These are phyloP conservation scores for Paulownia fortunei DNA, from an alignment of 257 asterid genomes.

Conservation along the genomic window DNA sequence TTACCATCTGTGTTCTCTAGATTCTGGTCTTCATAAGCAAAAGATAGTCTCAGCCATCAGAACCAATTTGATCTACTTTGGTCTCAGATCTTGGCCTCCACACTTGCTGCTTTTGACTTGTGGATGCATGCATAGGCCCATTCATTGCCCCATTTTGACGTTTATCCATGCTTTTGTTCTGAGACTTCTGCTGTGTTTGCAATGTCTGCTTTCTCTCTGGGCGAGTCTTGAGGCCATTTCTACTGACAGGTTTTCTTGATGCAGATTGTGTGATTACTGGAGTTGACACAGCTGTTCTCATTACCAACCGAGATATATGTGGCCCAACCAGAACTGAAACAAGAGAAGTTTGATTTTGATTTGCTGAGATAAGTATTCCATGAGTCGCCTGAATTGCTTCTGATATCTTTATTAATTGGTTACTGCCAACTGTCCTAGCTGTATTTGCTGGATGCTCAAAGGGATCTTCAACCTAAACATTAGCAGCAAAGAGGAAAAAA, in stretches of 20 bases:
- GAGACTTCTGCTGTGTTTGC: slow-evolving; percentile 39
- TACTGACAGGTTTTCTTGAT: slow-evolving; percentile 24
- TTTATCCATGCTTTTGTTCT: slow-evolving; percentile 29
- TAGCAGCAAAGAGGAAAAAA: slow-evolving; percentile 20
- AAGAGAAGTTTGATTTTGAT: slow-evolving; percentile 42
- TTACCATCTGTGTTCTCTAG: background rate
- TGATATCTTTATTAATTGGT: slow-evolving; percentile 58
- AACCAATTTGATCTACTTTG: slow-evolving; percentile 20
- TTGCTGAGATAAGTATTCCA: slow-evolving; percentile 47
- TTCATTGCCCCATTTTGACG: slow-evolving; percentile 27
- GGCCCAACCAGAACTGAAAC: slow-evolving; percentile 59
- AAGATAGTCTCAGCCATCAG: slow-evolving; percentile 13
- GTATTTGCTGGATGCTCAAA: slow-evolving; percentile 89
- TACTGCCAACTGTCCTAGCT: slow-evolving; percentile 71
- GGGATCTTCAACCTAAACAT: slow-evolving; percentile 91
- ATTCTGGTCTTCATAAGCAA: background rate
- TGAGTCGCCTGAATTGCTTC: slow-evolving; percentile 59
- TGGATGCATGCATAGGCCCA: slow-evolving; percentile 42
- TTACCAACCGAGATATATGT: slow-evolving; percentile 42
- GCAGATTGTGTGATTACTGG: slow-evolving; percentile 28
- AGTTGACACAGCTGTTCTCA: slow-evolving; percentile 36
- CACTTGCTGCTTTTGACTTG: slow-evolving; percentile 49
- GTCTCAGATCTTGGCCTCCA: slow-evolving; percentile 56
- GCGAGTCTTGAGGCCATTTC: slow-evolving; percentile 37
- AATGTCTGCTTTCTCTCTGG: slow-evolving; percentile 35